phyloP scores from a whole-genome alignment of 768 basidiomycete genomes.

The Hericium alpestre region DNA sequence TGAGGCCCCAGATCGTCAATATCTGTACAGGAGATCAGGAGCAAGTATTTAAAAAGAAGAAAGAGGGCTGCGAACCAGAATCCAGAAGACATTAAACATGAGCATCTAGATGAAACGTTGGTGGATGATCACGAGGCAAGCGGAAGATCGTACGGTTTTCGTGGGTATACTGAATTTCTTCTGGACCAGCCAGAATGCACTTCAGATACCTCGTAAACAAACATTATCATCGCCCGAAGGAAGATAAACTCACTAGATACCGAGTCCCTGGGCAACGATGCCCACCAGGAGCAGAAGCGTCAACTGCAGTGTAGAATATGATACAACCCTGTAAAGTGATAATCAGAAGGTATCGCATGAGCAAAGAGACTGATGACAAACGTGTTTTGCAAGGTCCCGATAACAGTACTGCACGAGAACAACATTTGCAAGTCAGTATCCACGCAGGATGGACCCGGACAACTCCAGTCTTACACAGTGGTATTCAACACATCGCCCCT shows the following conservation, averaged over 20 bases:
- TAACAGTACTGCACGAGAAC: conserved; percentile 41
- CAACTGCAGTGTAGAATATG: conserved; percentile 62
- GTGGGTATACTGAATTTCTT: conserved; percentile 53
- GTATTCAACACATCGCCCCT: conserved; percentile 74
- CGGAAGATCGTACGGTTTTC: conserved; percentile 35
- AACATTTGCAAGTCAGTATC: conserved; percentile 1
- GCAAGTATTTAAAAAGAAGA: background rate
- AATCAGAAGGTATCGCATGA: conserved; percentile 30
- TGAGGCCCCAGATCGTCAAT: conserved; percentile 63
- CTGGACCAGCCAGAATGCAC: conserved; percentile 61
- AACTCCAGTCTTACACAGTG: conserved; percentile 37
- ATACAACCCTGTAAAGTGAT: conserved; percentile 62
- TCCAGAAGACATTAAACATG: conserved; percentile 62
- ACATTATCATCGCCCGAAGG: background rate
- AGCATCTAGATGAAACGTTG: conserved; percentile 43
- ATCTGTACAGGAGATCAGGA: conserved; percentile 26
- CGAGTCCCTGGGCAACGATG: conserved; percentile 51
- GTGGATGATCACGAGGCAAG: background rate
- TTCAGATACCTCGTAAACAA: conserved; percentile 15
- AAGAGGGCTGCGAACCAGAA: conserved; percentile 33
- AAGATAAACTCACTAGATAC: conserved; percentile 46
- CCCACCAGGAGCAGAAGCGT: conserved; percentile 60
- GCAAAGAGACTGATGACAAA: conserved; percentile 10
- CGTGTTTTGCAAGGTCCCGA: conserved; percentile 66
- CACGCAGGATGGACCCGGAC: conserved; percentile 9